Evolutionary conservation across 352 stramenopile species (phyloP).

Genomic region (Stephanocyclus meneghinianus): DNA sequence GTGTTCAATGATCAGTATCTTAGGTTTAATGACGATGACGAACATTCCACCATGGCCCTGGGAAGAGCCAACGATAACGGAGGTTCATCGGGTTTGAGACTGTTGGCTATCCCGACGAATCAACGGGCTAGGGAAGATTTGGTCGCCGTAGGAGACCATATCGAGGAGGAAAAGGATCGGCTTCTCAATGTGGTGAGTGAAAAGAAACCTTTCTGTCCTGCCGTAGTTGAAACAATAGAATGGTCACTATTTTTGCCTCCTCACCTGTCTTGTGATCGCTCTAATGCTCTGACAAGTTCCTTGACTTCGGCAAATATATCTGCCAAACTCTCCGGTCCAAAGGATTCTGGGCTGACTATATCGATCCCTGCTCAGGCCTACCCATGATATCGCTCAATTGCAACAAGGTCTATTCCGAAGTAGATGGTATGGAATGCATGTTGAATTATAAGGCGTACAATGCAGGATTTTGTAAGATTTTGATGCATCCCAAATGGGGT

Average conservation of each 20-base stretch:
- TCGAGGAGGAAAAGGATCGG: conserved; percentile 93
- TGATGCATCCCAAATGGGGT: conserved; percentile 93
- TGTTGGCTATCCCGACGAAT: conserved; percentile 91
- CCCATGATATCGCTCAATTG: conserved; percentile 91
- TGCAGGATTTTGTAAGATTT: conserved; percentile 95
- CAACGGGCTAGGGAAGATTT: conserved; percentile 92
- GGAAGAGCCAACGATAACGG: neutral
- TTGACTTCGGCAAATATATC: conserved; percentile 89
- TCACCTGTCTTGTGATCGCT: neutral
- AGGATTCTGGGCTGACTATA: conserved; percentile 94
- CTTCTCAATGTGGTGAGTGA: conserved; percentile 87
- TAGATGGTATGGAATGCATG: conserved; percentile 88
- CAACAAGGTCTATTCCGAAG: conserved; percentile 94
- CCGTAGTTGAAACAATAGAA: neutral
- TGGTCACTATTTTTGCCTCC: neutral
- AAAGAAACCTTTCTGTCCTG: neutral
- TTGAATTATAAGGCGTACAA: conserved; percentile 79
- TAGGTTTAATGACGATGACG: conserved; percentile 59
- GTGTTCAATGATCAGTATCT: conserved; percentile 78
- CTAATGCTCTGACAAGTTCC: conserved; percentile 79
- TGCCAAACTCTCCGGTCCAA: conserved; percentile 83
- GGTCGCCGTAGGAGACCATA: conserved; percentile 90
- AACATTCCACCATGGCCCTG: conserved; percentile 56
- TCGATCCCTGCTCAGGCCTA: conserved; percentile 95
- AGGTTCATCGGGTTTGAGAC: conserved; percentile 26